phyloP scores from a whole-genome alignment of 768 basidiomycete genomes.

The Rossbeevera mucosa region DNA sequence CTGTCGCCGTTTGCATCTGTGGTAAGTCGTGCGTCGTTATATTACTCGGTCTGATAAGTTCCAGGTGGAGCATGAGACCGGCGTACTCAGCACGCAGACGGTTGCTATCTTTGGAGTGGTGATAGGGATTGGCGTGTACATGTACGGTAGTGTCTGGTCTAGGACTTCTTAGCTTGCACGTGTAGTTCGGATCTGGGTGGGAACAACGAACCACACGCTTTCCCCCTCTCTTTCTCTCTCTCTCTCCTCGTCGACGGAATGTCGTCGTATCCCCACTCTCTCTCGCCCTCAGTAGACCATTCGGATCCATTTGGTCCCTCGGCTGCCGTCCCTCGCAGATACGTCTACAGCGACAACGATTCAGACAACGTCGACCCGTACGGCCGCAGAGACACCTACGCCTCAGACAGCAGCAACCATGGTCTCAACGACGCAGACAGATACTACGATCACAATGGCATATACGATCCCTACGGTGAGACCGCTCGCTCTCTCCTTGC shows the following conservation, averaged over 20 bases:
- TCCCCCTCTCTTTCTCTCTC: constrained; percentile 2
- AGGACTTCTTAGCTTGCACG: neutral
- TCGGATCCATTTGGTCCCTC: constrained; percentile 60
- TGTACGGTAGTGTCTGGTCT: constrained; percentile 4
- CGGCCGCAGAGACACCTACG: constrained; percentile 61
- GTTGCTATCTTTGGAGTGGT: constrained; percentile 40
- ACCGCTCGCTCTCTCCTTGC: neutral
- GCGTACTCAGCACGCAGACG: constrained; percentile 49
- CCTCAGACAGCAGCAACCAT: constrained; percentile 66
- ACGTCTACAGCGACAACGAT: constrained; percentile 70
- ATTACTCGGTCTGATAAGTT: constrained; percentile 4
- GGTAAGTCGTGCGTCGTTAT: constrained; percentile 33
- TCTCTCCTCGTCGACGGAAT: constrained; percentile 19
- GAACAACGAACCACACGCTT: constrained; percentile 24
- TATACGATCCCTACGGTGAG: constrained; percentile 64
- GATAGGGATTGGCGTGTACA: constrained; percentile 39
- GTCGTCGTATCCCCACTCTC: constrained; percentile 53
- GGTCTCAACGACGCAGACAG: constrained; percentile 40
- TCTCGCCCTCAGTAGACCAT: constrained; percentile 57
- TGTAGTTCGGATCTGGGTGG: constrained; percentile 26
- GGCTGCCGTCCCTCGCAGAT: constrained; percentile 36
- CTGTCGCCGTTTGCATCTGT: constrained; percentile 77
- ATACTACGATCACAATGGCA: constrained; percentile 61
- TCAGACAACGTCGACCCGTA: constrained; percentile 63
- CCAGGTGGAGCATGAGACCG: constrained; percentile 74